Evolutionary conservation across 805 yeast species (phyloP).

Genomic region (Hanseniaspora clermontiae): DNA sequence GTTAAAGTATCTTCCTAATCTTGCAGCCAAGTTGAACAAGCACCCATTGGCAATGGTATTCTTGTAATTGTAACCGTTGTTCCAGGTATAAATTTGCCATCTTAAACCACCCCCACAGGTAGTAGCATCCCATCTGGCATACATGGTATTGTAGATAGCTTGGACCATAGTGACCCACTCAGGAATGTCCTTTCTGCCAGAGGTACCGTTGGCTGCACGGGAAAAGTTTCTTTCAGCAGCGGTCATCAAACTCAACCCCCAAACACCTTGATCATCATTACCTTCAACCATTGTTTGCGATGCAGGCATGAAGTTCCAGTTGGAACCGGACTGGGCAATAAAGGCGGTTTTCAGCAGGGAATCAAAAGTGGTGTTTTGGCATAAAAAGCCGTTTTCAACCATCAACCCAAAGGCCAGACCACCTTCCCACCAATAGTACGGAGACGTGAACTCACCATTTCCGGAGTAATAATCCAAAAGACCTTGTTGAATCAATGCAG

Average conservation of each 20-base stretch:
- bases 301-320: slow-evolving; percentile 69
- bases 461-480: slow-evolving; percentile 60
- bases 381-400: slow-evolving; percentile 60
- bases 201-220: slow-evolving; percentile 42
- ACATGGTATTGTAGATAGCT: slow-evolving; percentile 86
- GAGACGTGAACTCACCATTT: slow-evolving; percentile 55
- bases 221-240: slow-evolving; percentile 85
- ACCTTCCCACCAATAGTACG: slow-evolving; percentile 84
- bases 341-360: slow-evolving; percentile 42
- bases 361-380: slow-evolving; percentile 55
- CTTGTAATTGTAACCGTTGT: slow-evolving; percentile 85
- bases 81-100: slow-evolving; percentile 95
- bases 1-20: slow-evolving; percentile 71
- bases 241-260: slow-evolving; percentile 88
- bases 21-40: slow-evolving; percentile 72
- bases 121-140: slow-evolving; percentile 67
- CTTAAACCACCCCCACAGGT: slow-evolving; percentile 79
- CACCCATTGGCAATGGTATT: slow-evolving; percentile 87
- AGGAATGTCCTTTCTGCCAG: slow-evolving; percentile 27
- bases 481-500: slow-evolving; percentile 47
- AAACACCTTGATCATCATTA: slow-evolving; percentile 93
- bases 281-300: slow-evolving; percentile 90
- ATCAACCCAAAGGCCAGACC: slow-evolving; percentile 63
- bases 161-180: slow-evolving; percentile 77
- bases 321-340: slow-evolving; percentile 57